Percentiles rank a stretch among this genome's conserved stretches.
phyloP scores from a whole-genome alignment of 2,329 filamentous ascomycete species.

The Alternaria longipes region DNA sequence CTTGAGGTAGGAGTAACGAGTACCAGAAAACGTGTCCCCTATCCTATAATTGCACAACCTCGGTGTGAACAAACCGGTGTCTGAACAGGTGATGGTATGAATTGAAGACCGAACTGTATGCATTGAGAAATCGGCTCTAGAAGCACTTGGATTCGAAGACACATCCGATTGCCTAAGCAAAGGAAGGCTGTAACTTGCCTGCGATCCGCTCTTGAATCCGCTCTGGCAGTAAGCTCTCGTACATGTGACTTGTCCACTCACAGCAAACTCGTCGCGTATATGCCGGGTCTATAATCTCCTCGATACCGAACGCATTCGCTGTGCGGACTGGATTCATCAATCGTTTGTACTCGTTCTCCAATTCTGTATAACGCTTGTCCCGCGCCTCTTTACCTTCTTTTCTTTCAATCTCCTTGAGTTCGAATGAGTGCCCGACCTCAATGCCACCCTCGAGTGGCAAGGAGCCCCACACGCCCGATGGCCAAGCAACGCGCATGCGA shows the following conservation, averaged over 20 bases:
- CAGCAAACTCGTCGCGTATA: slow-evolving; percentile 65
- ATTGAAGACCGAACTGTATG: neutral
- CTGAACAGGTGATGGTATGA: neutral
- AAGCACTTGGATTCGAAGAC: neutral
- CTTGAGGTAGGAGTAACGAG: neutral
- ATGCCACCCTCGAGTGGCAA: slow-evolving; percentile 71
- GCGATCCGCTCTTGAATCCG: slow-evolving; percentile 57
- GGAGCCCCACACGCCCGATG: slow-evolving; percentile 69
- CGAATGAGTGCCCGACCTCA: slow-evolving; percentile 69
- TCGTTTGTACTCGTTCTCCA: slow-evolving; percentile 68
- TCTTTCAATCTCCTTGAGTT: slow-evolving; percentile 64
- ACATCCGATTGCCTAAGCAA: slow-evolving; percentile 28
- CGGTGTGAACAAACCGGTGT: neutral
- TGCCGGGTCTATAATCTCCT: slow-evolving; percentile 72
- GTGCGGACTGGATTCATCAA: slow-evolving; percentile 72
- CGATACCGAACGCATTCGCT: slow-evolving; percentile 69
- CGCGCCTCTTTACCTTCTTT: slow-evolving; percentile 59
- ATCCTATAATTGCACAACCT: neutral
- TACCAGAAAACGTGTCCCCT: neutral
- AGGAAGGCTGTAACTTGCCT: slow-evolving; percentile 48
- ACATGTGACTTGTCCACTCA: slow-evolving; percentile 66
- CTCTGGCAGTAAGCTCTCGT: slow-evolving; percentile 61
- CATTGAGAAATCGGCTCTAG: neutral
- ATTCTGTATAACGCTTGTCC: slow-evolving; percentile 62
- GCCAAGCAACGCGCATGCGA: slow-evolving; percentile 69